Evolutionary conservation across 2,329 filamentous ascomycete species (phyloP).

Genomic region (Talaromyces sp.): DNA sequence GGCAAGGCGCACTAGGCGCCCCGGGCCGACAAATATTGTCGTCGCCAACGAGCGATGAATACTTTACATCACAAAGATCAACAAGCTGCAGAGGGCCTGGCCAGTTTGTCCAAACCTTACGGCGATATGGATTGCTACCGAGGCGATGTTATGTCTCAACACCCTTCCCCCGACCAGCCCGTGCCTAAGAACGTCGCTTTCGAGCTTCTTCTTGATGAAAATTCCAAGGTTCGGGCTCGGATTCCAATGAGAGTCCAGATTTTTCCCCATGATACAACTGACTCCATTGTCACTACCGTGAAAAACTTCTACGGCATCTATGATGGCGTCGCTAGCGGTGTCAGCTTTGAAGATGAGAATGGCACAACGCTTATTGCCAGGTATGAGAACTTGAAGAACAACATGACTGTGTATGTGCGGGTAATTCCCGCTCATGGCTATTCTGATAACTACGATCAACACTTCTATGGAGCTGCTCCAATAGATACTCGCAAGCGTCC

Average conservation of each 20-base stretch:
- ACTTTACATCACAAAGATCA: conserved; percentile 27
- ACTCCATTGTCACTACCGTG: conserved; percentile 95
- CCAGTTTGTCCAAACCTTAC: conserved; percentile 27
- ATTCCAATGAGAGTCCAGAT: conserved; percentile 72
- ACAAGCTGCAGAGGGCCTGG: conserved; percentile 15
- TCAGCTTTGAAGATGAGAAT: conserved; percentile 89
- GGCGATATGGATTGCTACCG: conserved; percentile 21
- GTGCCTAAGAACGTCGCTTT: conserved; percentile 58
- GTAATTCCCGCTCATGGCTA: conserved; percentile 60
- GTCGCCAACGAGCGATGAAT: conserved; percentile 27
- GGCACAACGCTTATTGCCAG: conserved; percentile 89
- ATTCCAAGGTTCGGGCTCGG: conserved; percentile 53
- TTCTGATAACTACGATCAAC: conserved; percentile 38
- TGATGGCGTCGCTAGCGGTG: conserved; percentile 69
- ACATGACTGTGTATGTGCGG: conserved; percentile 90
- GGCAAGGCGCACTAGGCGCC: conserved; percentile 10
- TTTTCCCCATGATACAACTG: conserved; percentile 90
- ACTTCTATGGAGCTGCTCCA: conserved; percentile 43
- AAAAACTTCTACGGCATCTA: conserved; percentile 99
- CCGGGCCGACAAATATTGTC: conserved; percentile 13
- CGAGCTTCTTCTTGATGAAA: conserved; percentile 55
- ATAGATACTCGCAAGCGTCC: conserved; percentile 49
- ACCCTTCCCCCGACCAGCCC: conserved; percentile 31
- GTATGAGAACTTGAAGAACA: conserved; percentile 90
- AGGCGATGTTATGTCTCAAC: conserved; percentile 22